These are phyloP conservation scores for Zymoseptoria brevis DNA, from an alignment of 2,329 filamentous ascomycete species.

Conservation along the genomic window DNA sequence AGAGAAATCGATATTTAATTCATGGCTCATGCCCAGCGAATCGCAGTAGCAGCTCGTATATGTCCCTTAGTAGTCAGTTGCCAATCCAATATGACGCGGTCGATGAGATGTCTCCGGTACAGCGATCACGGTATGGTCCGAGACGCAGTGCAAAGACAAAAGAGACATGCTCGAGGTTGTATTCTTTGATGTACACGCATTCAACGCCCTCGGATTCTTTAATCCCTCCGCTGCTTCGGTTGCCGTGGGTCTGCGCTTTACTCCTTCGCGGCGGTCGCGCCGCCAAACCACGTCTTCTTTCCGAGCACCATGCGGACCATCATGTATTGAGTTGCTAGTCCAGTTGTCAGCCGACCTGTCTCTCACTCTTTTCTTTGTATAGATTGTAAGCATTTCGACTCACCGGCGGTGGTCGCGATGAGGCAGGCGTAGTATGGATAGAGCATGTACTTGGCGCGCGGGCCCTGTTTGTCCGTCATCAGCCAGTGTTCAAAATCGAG, in stretches of 20 bases:
- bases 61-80: no score
- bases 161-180: constrained; percentile 3
- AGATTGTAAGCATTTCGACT: constrained; percentile 28
- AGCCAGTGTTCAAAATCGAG: background rate
- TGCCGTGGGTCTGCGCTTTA: background rate
- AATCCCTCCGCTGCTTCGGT: background rate
- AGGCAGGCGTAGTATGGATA: constrained; percentile 57
- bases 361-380: no score
- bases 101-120: background rate
- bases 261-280: background rate
- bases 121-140: background rate
- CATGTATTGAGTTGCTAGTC: constrained; percentile 54
- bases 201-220: background rate
- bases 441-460: constrained; percentile 57
- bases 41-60: background rate
- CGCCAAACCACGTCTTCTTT: constrained; percentile 64
- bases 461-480: constrained; percentile 41
- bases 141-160: background rate
- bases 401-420: constrained; percentile 43
- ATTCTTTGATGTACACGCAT: constrained; percentile 5
- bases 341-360: constrained; percentile 1
- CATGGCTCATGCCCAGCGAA: background rate
- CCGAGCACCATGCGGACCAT: constrained; percentile 65
- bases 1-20: background rate
- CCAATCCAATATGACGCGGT: no score